These are phyloP conservation scores for Mycena filopes DNA, from an alignment of 768 basidiomycete species.

Conservation along the genomic window DNA sequence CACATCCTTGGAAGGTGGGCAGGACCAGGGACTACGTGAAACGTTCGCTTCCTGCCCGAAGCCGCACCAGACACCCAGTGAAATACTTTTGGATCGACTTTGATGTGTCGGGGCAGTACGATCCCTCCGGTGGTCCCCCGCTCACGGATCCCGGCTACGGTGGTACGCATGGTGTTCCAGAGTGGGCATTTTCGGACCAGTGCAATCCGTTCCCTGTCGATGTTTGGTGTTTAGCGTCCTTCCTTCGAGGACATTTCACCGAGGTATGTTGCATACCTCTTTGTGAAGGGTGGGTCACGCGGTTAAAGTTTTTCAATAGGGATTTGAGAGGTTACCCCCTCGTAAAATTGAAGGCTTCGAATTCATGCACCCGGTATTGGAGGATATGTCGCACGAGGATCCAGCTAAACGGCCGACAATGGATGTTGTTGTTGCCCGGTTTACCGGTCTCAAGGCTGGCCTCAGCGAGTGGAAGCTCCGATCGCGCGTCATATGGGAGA, in stretches of 20 bases:
- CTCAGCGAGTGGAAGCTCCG: background rate
- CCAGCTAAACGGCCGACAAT: too few species aligned
- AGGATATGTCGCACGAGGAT: slow-evolving; percentile 43
- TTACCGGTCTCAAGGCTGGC: too few species aligned
- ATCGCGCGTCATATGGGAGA: background rate
- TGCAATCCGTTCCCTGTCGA: slow-evolving; percentile 16
- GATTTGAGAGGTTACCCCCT: background rate
- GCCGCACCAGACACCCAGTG: background rate
- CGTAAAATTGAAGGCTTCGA: background rate
- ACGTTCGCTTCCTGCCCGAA: background rate
- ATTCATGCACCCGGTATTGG: slow-evolving; percentile 46
- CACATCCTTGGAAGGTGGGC: background rate
- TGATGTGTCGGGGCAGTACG: slow-evolving; percentile 7
- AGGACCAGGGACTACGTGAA: too few species aligned
- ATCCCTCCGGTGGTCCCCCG: background rate
- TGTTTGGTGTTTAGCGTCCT: slow-evolving; percentile 5
- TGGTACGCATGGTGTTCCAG: background rate
- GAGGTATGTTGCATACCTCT: too few species aligned
- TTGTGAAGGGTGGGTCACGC: too few species aligned
- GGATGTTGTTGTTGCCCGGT: too few species aligned
- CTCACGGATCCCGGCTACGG: background rate
- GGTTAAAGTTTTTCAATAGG: background rate
- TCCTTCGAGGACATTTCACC: background rate
- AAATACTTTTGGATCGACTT: slow-evolving; percentile 17
- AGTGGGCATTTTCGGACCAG: background rate